phyloP scores from a whole-genome alignment of 2,329 filamentous ascomycete genomes.

The Rachicladosporium sp. region DNA sequence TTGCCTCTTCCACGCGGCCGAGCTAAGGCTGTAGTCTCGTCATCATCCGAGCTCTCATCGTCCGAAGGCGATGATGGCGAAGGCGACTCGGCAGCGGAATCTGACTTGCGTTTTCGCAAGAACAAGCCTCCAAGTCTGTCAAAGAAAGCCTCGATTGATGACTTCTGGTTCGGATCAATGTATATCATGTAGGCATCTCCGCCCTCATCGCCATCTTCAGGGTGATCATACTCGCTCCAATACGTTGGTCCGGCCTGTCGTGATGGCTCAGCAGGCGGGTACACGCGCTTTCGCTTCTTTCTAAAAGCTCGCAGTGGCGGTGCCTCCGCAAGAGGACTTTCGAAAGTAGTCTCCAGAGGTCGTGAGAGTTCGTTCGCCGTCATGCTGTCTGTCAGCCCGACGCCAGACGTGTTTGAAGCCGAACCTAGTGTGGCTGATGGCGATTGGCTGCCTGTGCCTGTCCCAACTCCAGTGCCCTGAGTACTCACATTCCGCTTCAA shows the following conservation, averaged over 20 bases:
- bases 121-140: conserved; percentile 34
- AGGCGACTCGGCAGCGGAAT: conserved; percentile 16
- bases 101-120: conserved; percentile 14
- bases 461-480: conserved; percentile 7
- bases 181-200: conserved; percentile 58
- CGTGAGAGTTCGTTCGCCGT: conserved; percentile 20
- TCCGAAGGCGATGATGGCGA: conserved; percentile 9
- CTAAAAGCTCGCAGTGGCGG: conserved; percentile 30
- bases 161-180: conserved; percentile 55
- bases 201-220: conserved; percentile 50
- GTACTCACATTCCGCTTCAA: conserved; percentile 13
- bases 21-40: conserved; percentile 10
- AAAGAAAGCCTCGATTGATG: conserved; percentile 53
- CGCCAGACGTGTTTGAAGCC: conserved; percentile 26
- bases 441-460: conserved; percentile 13
- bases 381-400: conserved; percentile 20
- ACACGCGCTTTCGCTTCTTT: conserved; percentile 29
- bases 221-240: conserved; percentile 82
- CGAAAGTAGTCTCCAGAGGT: conserved; percentile 10
- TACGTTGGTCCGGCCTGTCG: conserved; percentile 36
- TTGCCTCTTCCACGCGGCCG: not conserved
- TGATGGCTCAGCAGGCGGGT: conserved; percentile 11
- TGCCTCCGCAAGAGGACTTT: conserved; percentile 25
- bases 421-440: conserved; percentile 18
- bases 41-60: conserved; percentile 20